A percentile compares a stretch with the other conserved stretches of the same genome.
phyloP scores from a whole-genome alignment of 345 rosid species.

The Salix dunnii region DNA sequence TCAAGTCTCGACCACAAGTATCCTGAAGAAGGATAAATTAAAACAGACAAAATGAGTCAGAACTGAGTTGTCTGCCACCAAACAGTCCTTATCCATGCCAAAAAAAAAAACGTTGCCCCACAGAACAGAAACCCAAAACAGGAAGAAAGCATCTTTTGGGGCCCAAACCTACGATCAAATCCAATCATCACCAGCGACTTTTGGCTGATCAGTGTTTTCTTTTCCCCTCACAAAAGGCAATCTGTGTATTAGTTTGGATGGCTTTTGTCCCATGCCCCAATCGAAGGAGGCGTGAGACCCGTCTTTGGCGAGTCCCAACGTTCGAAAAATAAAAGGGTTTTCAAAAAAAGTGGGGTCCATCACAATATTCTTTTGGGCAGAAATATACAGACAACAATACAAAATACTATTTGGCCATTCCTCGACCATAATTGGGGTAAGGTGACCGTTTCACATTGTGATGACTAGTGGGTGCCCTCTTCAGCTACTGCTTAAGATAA shows the following conservation, averaged over 20 bases:
- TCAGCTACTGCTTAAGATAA: background rate
- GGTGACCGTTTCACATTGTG: constrained; percentile 16
- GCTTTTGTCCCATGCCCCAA: constrained; percentile 10
- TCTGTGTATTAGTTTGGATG: constrained; percentile 1
- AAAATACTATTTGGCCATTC: constrained; percentile 36
- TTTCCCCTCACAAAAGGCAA: background rate
- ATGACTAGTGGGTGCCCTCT: background rate
- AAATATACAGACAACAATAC: constrained; percentile 1
- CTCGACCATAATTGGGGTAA: constrained; percentile 31
- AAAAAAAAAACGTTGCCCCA: background rate
- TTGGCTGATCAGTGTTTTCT: background rate
- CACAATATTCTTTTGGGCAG: background rate
- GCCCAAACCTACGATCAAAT: background rate
- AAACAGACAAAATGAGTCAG: background rate
- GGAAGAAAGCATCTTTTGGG: background rate
- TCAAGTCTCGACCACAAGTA: no score
- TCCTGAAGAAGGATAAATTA: background rate
- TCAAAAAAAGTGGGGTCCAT: background rate
- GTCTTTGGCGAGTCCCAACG: constrained; percentile 13
- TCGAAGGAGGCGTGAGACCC: background rate
- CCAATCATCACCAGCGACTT: constrained; percentile 3
- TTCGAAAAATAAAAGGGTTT: constrained; percentile 8
- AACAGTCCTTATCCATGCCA: no score
- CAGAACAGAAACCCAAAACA: background rate
- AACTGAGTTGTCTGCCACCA: background rate